Evolutionary conservation across 2,329 filamentous ascomycete species (phyloP), one percentile per base, ranked within the genome.

Genomic region (Ceratocystiopsis sp.): DNA sequence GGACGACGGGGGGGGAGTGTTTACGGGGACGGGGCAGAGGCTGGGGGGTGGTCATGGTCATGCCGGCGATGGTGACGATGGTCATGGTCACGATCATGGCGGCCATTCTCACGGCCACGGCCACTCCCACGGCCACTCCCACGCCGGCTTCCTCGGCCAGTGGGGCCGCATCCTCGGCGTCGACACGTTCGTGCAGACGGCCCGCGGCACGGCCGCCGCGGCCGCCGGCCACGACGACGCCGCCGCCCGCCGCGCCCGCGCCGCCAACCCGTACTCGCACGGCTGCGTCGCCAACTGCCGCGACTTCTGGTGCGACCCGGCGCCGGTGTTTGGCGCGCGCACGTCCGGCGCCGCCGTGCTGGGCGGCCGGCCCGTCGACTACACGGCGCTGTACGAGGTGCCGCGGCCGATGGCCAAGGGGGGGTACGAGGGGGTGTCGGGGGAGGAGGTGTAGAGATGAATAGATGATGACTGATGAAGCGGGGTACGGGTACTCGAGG

Each of bases 301-400:
- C 51, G 93, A 98, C 60, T 98, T 98, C 59, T 96, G 87, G 85
- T 89, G 83, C 54, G 91, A 96, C 57, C 77, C 84, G 2, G 79
- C 83, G 2, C 82, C 89, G 0, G 59, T 93, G 16, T 89, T 94
- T 57, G 77, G 80, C 12, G 19, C 19, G 25, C 75, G 70, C 52
- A 72, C 80, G 45, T 76, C 84, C 53, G 80, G 74, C 41, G 69
- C 70, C 37, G 86, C 82, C 0, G 64, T 86, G 57, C 63, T 98
- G 9, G 84, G 78, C 14, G 89, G 91, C 2, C 71, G 82, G 53
- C 65, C 71, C 35, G 75, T 98, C 39, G 85, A 95, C 61, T 98
- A 95, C 60, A 83, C 82, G 17, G 74, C 73, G 45, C 75, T 96
- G 69, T 98, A 94, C 61, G 89, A 96, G 60, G 75, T 80, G 17